Percentiles rank a stretch among this genome's conserved stretches.
phyloP scores from a whole-genome alignment of 2,329 filamentous ascomycete genomes.

The Blastomyces parvus region DNA sequence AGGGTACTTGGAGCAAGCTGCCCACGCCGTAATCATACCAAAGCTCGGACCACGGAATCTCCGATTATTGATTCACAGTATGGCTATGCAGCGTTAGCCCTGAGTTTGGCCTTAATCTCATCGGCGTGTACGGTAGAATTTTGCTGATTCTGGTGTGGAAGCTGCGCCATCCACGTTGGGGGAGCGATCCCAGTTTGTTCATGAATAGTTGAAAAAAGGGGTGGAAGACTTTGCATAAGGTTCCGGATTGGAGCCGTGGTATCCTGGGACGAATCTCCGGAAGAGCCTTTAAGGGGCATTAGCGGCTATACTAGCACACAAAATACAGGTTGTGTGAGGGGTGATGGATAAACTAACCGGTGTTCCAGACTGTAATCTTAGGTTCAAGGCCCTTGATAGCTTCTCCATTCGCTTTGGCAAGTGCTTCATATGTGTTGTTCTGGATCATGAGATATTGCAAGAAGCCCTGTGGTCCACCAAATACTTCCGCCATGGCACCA shows the following conservation, averaged over 20 bases:
- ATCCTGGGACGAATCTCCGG: slow-evolving; percentile 41
- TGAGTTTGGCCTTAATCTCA: background rate
- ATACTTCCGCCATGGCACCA: slow-evolving; percentile 56
- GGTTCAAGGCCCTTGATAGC: slow-evolving; percentile 70
- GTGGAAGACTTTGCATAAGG: slow-evolving; percentile 74
- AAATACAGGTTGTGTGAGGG: background rate
- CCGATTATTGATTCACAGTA: background rate
- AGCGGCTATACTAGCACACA: background rate
- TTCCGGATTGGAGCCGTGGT: slow-evolving; percentile 60
- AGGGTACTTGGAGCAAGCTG: background rate
- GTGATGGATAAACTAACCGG: slow-evolving; percentile 38
- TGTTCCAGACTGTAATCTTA: slow-evolving; percentile 89
- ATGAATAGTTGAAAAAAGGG: slow-evolving; percentile 73
- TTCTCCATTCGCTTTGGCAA: slow-evolving; percentile 67
- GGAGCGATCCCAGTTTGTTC: slow-evolving; percentile 79
- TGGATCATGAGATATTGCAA: slow-evolving; percentile 84
- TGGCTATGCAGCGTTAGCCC: background rate
- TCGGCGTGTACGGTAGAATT: background rate
- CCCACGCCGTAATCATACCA: background rate
- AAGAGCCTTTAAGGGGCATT: slow-evolving; percentile 25
- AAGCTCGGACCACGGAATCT: background rate
- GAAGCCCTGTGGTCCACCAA: slow-evolving; percentile 68
- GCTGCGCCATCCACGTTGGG: slow-evolving; percentile 59
- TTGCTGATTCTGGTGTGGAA: slow-evolving; percentile 30
- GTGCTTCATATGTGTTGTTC: slow-evolving; percentile 64